phyloP scores from a whole-genome alignment of 108 stramenopile species.

The Parmales sp. region DNA sequence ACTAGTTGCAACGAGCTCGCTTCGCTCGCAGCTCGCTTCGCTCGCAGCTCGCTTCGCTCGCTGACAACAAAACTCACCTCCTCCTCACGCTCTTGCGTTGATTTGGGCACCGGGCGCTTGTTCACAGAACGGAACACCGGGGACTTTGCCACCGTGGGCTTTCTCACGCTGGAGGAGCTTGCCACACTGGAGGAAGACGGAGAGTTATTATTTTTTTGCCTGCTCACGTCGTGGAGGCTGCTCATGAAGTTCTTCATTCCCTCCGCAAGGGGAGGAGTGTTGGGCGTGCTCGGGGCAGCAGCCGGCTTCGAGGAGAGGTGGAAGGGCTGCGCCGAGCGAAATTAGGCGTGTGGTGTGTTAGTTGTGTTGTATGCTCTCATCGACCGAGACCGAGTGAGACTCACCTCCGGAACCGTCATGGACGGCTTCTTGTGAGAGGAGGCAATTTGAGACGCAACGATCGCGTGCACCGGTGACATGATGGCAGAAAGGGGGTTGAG shows the following conservation, averaged over 20 bases:
- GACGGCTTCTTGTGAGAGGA: not conserved
- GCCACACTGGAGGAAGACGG: not conserved
- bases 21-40: not conserved
- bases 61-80: too few species aligned
- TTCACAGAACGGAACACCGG: not conserved
- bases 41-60: not conserved
- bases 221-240: not conserved
- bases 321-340: not conserved
- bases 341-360: too few species aligned
- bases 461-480: not conserved
- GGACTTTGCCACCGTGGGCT: not conserved
- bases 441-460: not conserved
- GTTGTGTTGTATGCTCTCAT: too few species aligned
- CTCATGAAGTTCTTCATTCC: not conserved
- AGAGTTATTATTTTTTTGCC: not conserved
- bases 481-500: conserved; percentile 6
- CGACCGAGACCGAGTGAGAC: too few species aligned
- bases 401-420: too few species aligned
- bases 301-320: not conserved
- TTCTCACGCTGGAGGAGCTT: not conserved
- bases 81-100: not conserved
- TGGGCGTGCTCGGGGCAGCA: not conserved
- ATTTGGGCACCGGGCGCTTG: not conserved
- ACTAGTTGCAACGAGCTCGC: not conserved
- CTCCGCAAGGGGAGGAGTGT: conserved; percentile 1